Evolutionary conservation across 2,329 filamentous ascomycete species (phyloP).

Genomic region (Diaporthe helianthi): DNA sequence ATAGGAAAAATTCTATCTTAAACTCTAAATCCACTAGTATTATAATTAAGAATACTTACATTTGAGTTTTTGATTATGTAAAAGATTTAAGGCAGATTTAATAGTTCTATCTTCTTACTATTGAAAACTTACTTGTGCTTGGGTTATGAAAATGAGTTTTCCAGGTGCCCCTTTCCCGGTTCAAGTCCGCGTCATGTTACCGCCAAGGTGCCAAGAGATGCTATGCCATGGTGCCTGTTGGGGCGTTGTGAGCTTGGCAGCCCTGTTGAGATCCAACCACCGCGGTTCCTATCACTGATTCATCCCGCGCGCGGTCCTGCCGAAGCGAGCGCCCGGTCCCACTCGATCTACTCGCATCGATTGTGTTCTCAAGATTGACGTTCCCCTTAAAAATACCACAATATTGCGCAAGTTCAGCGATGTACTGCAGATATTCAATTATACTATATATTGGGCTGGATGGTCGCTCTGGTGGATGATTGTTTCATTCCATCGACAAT

Average conservation of each 20-base stretch:
- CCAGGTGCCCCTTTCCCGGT: background rate
- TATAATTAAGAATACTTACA: too few relatives aligned
- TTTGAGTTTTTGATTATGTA: too few relatives aligned
- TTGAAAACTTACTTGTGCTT: background rate
- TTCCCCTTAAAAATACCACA: background rate
- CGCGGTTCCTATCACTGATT: conserved; percentile 22
- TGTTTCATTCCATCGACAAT: background rate
- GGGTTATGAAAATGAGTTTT: background rate
- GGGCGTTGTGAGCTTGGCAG: conserved; percentile 18
- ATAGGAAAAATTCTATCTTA: too few relatives aligned
- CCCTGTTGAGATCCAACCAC: background rate
- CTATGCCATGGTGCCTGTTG: background rate
- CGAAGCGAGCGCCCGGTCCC: conserved; percentile 13
- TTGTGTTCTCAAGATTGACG: background rate
- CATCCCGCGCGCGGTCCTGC: conserved; percentile 21
- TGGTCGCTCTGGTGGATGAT: background rate
- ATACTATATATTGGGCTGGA: conserved; percentile 1
- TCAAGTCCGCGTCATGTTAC: background rate
- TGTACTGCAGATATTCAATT: background rate
- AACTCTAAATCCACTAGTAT: too few relatives aligned
- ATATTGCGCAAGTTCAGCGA: background rate
- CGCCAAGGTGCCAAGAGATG: conserved; percentile 12
- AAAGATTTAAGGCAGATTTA: too few relatives aligned
- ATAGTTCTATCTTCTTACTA: too few relatives aligned
- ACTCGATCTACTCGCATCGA: background rate